These are phyloP conservation scores for Gracilaria domingensis DNA, from an alignment of 23 red algal genomes.

Conservation along the genomic window DNA sequence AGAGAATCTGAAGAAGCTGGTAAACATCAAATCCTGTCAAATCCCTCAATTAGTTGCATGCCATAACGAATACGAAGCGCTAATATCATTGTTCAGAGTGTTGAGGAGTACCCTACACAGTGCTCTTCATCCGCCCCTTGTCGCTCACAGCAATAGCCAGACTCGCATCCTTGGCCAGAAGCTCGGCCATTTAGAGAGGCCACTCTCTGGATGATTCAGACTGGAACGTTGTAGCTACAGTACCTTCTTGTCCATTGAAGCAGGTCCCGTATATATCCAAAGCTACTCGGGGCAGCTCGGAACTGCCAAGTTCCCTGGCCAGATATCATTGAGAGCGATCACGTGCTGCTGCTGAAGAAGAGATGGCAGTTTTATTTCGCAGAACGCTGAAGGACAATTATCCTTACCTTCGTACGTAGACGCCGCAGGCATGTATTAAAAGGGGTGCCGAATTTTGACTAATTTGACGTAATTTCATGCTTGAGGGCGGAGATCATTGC, in stretches of 20 bases:
- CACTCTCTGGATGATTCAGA: no score
- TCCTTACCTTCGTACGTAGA: no score
- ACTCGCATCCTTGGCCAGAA: no score
- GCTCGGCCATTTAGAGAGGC: no score
- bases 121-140: no score
- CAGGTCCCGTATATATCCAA: background rate
- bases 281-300: background rate
- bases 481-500: background rate
- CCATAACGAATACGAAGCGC: no score
- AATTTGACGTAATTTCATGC: constrained; percentile 17
- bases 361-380: no score
- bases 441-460: background rate
- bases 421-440: background rate
- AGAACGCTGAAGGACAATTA: no score
- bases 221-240: background rate
- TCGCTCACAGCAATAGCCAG: no score
- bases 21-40: background rate
- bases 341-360: no score
- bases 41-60: background rate
- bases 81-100: no score
- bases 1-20: background rate
- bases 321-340: background rate
- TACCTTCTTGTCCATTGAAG: background rate
- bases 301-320: background rate
- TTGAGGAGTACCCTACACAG: no score